A percentile compares a stretch with the other conserved stretches of the same genome.
These are phyloP conservation scores for Nakataea oryzae DNA, from an alignment of 2,329 filamentous ascomycete genomes.

Conservation along the genomic window DNA sequence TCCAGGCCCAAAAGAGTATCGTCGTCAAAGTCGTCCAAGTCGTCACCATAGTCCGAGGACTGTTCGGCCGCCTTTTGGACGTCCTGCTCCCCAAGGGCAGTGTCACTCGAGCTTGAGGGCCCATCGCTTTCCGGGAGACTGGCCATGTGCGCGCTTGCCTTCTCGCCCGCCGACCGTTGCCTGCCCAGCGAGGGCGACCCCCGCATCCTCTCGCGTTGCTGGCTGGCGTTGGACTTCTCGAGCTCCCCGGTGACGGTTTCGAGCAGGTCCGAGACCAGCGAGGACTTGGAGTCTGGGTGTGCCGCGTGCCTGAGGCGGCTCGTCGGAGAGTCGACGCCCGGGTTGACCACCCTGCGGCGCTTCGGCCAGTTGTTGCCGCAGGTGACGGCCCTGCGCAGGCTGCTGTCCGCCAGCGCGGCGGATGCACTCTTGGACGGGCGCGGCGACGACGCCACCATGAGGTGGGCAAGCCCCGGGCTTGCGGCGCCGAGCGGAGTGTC, in stretches of 20 bases:
- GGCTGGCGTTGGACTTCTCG: slow-evolving; percentile 25
- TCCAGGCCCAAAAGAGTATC: slow-evolving; percentile 46
- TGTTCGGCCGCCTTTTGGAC: slow-evolving; percentile 1
- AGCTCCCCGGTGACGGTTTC: slow-evolving; percentile 52
- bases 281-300: slow-evolving; percentile 43
- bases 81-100: not conserved
- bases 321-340: slow-evolving; percentile 23
- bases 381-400: slow-evolving; percentile 55
- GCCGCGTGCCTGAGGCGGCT: slow-evolving; percentile 23
- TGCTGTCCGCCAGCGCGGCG: slow-evolving; percentile 29
- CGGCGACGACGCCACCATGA: slow-evolving; percentile 63
- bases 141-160: not conserved
- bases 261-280: slow-evolving; percentile 51
- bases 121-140: not conserved
- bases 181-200: slow-evolving; percentile 32
- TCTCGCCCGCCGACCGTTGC: slow-evolving; percentile 5
- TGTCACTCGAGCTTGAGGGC: not conserved
- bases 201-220: slow-evolving; percentile 16
- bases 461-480: slow-evolving; percentile 50
- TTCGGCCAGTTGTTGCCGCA: slow-evolving; percentile 66
- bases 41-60: slow-evolving; percentile 42
- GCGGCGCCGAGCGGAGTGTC: slow-evolving; percentile 30
- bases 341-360: slow-evolving; percentile 47
- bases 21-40: slow-evolving; percentile 38
- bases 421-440: slow-evolving; percentile 37